Percentiles rank a stretch among this genome's conserved stretches.
Evolutionary conservation across 2,329 filamentous ascomycete species (phyloP).

Genomic region (Colletotrichum sp.): DNA sequence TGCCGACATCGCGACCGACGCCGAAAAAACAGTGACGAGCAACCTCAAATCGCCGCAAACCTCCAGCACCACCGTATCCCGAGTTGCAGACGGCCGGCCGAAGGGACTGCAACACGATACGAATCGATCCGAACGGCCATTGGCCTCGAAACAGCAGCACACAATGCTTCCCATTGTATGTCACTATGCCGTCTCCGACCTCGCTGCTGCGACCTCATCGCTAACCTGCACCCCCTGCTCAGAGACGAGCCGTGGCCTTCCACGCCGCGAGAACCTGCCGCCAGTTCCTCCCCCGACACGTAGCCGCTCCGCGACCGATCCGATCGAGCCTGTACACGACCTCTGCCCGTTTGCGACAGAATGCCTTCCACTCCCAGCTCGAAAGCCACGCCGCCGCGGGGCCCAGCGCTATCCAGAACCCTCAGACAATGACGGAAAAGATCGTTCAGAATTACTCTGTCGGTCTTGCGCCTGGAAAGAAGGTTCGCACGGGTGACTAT

Average conservation of each 20-base stretch:
- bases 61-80: background rate
- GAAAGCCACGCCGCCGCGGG: slow-evolving; percentile 56
- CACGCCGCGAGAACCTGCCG: slow-evolving; percentile 34
- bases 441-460: slow-evolving; percentile 85
- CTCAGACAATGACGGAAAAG: slow-evolving; percentile 91
- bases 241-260: slow-evolving; percentile 34
- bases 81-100: background rate
- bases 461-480: slow-evolving; percentile 77
- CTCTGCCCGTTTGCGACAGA: slow-evolving; percentile 36
- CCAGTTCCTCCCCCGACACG: slow-evolving; percentile 53
- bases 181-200: background rate
- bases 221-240: background rate
- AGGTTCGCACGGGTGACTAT: slow-evolving; percentile 82
- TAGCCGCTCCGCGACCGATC: background rate
- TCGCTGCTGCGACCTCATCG: background rate
- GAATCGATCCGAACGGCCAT: background rate
- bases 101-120: background rate
- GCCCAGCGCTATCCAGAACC: slow-evolving; percentile 32
- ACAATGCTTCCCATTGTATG: slow-evolving; percentile 21
- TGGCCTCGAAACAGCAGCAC: background rate
- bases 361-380: slow-evolving; percentile 69
- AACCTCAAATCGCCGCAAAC: background rate
- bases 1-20: slow-evolving; percentile 10
- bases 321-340: slow-evolving; percentile 10
- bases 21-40: background rate